These are phyloP conservation scores for Protomyces pachydermus DNA, from an alignment of 1,139 yeast genomes.

Conservation along the genomic window DNA sequence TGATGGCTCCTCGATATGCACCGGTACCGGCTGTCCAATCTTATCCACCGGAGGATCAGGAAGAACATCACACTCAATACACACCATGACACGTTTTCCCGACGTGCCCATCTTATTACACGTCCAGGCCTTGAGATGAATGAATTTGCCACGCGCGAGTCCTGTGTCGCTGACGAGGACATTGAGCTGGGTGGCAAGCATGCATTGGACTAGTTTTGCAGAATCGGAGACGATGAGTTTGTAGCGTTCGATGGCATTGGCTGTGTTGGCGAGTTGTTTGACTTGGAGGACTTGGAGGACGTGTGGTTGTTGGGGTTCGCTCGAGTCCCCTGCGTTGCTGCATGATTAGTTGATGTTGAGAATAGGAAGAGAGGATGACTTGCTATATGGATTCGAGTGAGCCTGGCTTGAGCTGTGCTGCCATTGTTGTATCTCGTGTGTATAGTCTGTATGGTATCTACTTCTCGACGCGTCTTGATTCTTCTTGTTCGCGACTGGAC, in stretches of 20 bases:
- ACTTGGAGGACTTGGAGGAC: constrained; percentile 33
- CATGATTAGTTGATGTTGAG: not conserved
- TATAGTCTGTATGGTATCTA: not conserved
- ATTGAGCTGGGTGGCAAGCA: constrained; percentile 32
- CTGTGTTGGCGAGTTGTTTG: constrained; percentile 28
- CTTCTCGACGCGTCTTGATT: not conserved
- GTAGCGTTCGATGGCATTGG: constrained; percentile 30
- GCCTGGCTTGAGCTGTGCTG: constrained; percentile 15
- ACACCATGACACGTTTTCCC: constrained; percentile 26
- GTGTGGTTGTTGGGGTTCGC: constrained; percentile 1
- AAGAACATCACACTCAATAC: constrained; percentile 29
- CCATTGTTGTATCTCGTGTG: not conserved
- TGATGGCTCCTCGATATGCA: constrained; percentile 20
- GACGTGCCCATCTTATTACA: constrained; percentile 30
- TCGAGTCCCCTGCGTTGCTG: not conserved
- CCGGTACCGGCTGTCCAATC: constrained; percentile 29
- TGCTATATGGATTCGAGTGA: not conserved
- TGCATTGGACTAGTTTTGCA: constrained; percentile 31
- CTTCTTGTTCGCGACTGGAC: too few species aligned
- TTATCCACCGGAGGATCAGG: constrained; percentile 30
- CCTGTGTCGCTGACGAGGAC: constrained; percentile 28
- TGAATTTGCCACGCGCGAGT: constrained; percentile 30
- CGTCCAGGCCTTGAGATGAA: constrained; percentile 30
- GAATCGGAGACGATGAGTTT: constrained; percentile 34
- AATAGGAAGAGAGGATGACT: too few species aligned